These are phyloP conservation scores for Colletotrichum neosansevieriae DNA, from an alignment of 2,329 filamentous ascomycete species.

Conservation along the genomic window DNA sequence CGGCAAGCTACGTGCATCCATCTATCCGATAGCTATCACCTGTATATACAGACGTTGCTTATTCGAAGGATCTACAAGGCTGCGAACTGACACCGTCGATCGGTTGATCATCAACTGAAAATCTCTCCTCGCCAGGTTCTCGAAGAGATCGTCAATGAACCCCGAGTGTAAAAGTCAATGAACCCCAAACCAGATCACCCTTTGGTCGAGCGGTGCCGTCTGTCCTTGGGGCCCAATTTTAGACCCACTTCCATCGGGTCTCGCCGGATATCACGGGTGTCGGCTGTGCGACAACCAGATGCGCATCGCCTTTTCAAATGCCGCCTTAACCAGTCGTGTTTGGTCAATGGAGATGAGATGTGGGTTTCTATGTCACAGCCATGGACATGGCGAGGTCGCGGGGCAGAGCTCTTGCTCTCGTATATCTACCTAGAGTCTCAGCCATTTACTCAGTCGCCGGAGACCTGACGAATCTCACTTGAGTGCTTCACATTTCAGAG, in stretches of 20 bases:
- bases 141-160: slow-evolving; percentile 3
- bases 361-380: slow-evolving; percentile 4
- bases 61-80: slow-evolving; percentile 10
- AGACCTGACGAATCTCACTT: background rate
- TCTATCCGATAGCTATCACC: background rate
- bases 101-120: background rate
- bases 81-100: background rate
- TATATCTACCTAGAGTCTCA: slow-evolving; percentile 9
- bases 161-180: background rate
- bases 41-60: background rate
- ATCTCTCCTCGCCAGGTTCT: slow-evolving; percentile 7
- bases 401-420: background rate
- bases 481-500: background rate
- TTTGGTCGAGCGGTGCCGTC: slow-evolving; percentile 5
- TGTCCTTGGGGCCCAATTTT: background rate
- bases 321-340: slow-evolving; percentile 3
- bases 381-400: background rate
- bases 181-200: slow-evolving; percentile 14
- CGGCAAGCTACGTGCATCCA: background rate
- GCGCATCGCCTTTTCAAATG: slow-evolving; percentile 14
- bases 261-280: slow-evolving; percentile 30
- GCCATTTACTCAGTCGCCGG: background rate
- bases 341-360: background rate
- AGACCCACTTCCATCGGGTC: slow-evolving; percentile 22
- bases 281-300: slow-evolving; percentile 16